A percentile compares a stretch with the other conserved stretches of the same genome.
phyloP scores from a whole-genome alignment of 2,329 filamentous ascomycete species.

The Colletotrichum sp. region DNA sequence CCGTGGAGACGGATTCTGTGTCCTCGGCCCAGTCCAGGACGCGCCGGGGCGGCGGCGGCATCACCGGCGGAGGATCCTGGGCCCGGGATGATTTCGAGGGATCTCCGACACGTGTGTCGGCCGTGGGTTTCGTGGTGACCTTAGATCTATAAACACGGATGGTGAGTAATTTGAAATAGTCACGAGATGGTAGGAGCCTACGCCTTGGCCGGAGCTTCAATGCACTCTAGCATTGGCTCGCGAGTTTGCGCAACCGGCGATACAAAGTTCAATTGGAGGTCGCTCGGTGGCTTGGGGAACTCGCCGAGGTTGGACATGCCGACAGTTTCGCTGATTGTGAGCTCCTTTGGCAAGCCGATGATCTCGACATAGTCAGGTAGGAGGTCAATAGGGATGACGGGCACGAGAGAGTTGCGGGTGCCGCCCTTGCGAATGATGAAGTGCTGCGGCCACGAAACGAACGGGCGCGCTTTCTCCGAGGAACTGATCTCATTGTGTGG shows the following conservation, averaged over 20 bases:
- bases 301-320: slow-evolving; percentile 45
- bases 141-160: neutral
- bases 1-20: slow-evolving; percentile 11
- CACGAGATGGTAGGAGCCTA: neutral
- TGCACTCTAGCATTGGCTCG: neutral
- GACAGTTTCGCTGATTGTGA: slow-evolving; percentile 40
- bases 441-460: slow-evolving; percentile 30
- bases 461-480: neutral
- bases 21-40: slow-evolving; percentile 19
- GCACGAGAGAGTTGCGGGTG: slow-evolving; percentile 45
- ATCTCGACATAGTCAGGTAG: slow-evolving; percentile 52
- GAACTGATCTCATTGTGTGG: neutral
- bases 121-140: neutral
- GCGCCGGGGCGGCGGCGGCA: neutral
- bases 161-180: neutral
- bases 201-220: neutral
- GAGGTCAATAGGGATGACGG: slow-evolving; percentile 59
- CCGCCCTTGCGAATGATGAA: slow-evolving; percentile 42
- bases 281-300: slow-evolving; percentile 23
- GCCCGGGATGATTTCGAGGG: neutral
- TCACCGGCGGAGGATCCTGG: neutral
- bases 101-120: neutral
- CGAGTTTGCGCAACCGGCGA: neutral
- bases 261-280: neutral
- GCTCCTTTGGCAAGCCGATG: slow-evolving; percentile 46